phyloP scores from a whole-genome alignment of 306 rosid genomes.

The Luffa acutangula region DNA sequence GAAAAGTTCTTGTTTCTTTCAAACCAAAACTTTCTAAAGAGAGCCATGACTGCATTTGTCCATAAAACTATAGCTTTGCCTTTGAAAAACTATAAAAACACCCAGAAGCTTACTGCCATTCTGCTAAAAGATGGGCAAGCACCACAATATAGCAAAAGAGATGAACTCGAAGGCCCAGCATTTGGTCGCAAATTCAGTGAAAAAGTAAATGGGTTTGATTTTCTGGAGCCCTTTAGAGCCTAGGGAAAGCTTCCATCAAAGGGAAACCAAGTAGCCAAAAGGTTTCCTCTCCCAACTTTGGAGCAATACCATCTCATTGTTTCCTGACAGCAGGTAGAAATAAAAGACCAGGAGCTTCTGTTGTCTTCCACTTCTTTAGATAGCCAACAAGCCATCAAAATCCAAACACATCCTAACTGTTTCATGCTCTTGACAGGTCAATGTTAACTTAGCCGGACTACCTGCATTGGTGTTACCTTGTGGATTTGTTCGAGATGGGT shows the following conservation, averaged over 20 bases:
- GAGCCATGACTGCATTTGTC: too few relatives aligned
- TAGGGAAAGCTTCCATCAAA: too few relatives aligned
- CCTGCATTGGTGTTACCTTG: constrained; percentile 97
- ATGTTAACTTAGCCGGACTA: constrained; percentile 91
- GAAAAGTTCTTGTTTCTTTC: neutral
- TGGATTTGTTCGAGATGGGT: constrained; percentile 75
- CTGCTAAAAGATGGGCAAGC: neutral
- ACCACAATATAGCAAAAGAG: neutral
- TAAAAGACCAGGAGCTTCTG: too few relatives aligned
- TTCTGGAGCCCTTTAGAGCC: neutral
- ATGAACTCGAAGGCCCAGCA: neutral
- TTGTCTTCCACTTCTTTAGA: too few relatives aligned
- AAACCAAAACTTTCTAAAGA: neutral
- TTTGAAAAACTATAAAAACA: too few relatives aligned
- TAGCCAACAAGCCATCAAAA: too few relatives aligned
- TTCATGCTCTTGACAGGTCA: constrained; percentile 43
- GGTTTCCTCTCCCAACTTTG: too few relatives aligned
- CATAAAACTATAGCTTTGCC: too few relatives aligned
- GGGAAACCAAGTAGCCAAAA: too few relatives aligned
- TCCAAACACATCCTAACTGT: too few relatives aligned
- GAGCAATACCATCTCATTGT: too few relatives aligned
- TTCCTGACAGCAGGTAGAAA: too few relatives aligned
- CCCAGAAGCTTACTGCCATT: neutral
- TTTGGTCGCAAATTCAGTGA: neutral
- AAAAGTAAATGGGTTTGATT: neutral